A percentile compares a stretch with the other conserved stretches of the same genome.
These are phyloP conservation scores for Keqinozyma sinolaborantium DNA, from an alignment of 1,139 yeast species.

Conservation along the genomic window DNA sequence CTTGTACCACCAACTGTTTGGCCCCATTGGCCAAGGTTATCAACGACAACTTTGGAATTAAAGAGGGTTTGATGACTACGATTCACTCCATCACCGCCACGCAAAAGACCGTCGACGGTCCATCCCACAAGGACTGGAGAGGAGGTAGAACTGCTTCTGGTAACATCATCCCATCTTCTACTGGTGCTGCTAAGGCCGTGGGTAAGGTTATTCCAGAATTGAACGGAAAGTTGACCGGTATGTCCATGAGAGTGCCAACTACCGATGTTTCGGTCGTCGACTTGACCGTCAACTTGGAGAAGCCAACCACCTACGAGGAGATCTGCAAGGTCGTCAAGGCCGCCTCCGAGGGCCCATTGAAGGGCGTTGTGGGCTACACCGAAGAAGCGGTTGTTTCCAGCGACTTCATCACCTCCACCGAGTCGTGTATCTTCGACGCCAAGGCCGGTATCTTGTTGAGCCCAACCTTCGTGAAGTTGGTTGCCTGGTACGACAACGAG, in stretches of 20 bases:
- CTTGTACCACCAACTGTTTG: constrained; percentile 79
- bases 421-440: constrained; percentile 74
- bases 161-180: constrained; percentile 77
- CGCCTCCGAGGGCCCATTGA: constrained; percentile 59
- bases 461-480: constrained; percentile 71
- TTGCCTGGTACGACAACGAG: constrained; percentile 82
- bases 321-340: constrained; percentile 63
- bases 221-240: constrained; percentile 77
- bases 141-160: constrained; percentile 83
- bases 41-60: constrained; percentile 67
- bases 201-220: constrained; percentile 77
- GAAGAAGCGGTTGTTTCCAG: constrained; percentile 75
- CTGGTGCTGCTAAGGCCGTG: constrained; percentile 86
- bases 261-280: constrained; percentile 62
- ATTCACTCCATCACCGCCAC: constrained; percentile 80
- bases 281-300: constrained; percentile 44
- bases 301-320: constrained; percentile 62
- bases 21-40: constrained; percentile 78
- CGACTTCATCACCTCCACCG: constrained; percentile 66
- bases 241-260: constrained; percentile 78
- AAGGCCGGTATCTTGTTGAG: constrained; percentile 72
- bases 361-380: constrained; percentile 73
- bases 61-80: constrained; percentile 79
- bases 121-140: constrained; percentile 85
- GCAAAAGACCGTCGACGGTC: constrained; percentile 81